These are phyloP conservation scores for Monosporascus sp. DNA, from an alignment of 2,329 filamentous ascomycete genomes.

Conservation along the genomic window DNA sequence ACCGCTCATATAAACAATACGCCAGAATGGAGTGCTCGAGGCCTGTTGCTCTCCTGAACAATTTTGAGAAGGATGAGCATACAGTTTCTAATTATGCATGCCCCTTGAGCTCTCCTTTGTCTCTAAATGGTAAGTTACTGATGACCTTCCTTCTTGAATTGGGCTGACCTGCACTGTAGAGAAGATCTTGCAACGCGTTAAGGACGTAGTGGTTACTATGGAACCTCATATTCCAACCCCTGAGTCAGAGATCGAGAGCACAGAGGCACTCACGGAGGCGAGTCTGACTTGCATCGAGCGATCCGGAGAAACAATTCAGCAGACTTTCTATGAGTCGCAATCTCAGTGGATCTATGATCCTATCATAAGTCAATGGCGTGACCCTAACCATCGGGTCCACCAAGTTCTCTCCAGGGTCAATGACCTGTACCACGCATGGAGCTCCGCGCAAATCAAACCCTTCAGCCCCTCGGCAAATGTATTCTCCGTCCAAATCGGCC, in stretches of 20 bases:
- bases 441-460: background rate
- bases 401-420: slow-evolving; percentile 1
- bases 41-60: too few species aligned
- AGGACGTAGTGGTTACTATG: too few species aligned
- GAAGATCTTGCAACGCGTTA: background rate
- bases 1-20: too few species aligned
- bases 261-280: background rate
- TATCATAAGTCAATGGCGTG: slow-evolving; percentile 6
- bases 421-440: slow-evolving; percentile 3
- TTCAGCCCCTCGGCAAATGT: slow-evolving; percentile 1
- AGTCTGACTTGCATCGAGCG: background rate
- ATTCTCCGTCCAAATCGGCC: slow-evolving; percentile 4
- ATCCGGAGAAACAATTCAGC: background rate
- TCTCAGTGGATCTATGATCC: slow-evolving; percentile 8
- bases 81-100: background rate
- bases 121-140: background rate
- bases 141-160: background rate
- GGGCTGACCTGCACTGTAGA: background rate
- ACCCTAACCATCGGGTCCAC: slow-evolving; percentile 3
- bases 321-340: slow-evolving; percentile 3
- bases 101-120: background rate
- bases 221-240: background rate
- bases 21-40: too few species aligned
- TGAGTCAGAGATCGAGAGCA: background rate
- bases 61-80: background rate